A percentile compares a stretch with the other conserved stretches of the same genome.
Evolutionary conservation across 768 basidiomycete species (phyloP).

Genomic region (Exidia glandulosa): DNA sequence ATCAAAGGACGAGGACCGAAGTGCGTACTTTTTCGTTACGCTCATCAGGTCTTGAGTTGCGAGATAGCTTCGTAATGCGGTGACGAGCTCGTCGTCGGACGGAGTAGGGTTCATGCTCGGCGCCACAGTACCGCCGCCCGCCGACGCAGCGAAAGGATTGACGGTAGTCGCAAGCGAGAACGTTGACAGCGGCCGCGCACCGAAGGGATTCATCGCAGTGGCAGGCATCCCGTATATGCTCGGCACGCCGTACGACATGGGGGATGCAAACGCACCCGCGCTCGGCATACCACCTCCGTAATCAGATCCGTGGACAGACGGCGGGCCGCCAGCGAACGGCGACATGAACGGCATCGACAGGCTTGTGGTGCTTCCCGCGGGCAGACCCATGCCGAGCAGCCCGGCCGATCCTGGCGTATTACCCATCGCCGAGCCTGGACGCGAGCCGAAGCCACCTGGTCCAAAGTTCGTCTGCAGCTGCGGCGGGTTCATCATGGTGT

Average conservation of each 20-base stretch:
- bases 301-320: constrained; percentile 1
- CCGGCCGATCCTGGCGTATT: not conserved
- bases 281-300: not conserved
- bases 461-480: not conserved
- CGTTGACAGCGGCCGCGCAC: constrained; percentile 59
- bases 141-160: constrained; percentile 59
- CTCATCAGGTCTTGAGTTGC: constrained; percentile 93
- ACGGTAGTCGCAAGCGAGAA: constrained; percentile 83
- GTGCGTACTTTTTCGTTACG: constrained; percentile 85
- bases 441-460: not conserved
- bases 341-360: constrained; percentile 37
- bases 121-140: not conserved
- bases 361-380: not conserved
- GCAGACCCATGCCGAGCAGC: not conserved
- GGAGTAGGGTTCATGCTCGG: constrained; percentile 74
- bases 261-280: not conserved
- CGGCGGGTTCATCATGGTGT: not conserved
- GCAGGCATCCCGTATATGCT: constrained; percentile 1
- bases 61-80: constrained; percentile 71
- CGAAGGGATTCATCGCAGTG: not conserved
- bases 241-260: constrained; percentile 3
- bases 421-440: not conserved
- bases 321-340: constrained; percentile 24
- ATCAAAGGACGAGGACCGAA: constrained; percentile 8
- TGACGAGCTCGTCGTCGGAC: constrained; percentile 75